Percentiles rank a stretch among this genome's conserved stretches.
Evolutionary conservation across 2,329 filamentous ascomycete species (phyloP).

Genomic region (Aureobasidium sp.): DNA sequence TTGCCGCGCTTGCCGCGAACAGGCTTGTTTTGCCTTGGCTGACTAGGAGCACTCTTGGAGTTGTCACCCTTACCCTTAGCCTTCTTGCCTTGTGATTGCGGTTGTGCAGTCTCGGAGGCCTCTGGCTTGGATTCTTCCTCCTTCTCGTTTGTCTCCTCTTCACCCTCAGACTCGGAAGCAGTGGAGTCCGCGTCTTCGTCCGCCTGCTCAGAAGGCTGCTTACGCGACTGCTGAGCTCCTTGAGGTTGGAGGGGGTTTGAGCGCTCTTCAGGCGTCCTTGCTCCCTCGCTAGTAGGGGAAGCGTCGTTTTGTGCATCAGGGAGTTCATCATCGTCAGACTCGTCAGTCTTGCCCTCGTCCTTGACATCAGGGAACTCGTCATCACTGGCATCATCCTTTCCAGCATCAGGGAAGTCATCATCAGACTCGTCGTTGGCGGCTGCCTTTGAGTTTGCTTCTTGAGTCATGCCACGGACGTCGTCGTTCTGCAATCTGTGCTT

Average conservation of each 20-base stretch:
- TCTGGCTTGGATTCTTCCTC: slow-evolving; percentile 26
- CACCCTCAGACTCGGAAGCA: slow-evolving; percentile 20
- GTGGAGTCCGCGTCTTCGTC: slow-evolving; percentile 15
- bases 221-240: slow-evolving; percentile 9
- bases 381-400: slow-evolving; percentile 22
- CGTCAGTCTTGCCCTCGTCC: slow-evolving; percentile 27
- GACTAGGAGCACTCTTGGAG: slow-evolving; percentile 14
- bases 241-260: slow-evolving; percentile 15
- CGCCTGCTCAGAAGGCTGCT: slow-evolving; percentile 20
- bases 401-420: slow-evolving; percentile 17
- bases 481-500: slow-evolving; percentile 57
- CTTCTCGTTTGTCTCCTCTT: slow-evolving; percentile 21
- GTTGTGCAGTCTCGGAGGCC: slow-evolving; percentile 11
- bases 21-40: slow-evolving; percentile 20
- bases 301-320: slow-evolving; percentile 28
- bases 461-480: slow-evolving; percentile 17
- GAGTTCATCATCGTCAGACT: slow-evolving; percentile 34
- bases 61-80: slow-evolving; percentile 18
- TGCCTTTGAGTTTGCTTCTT: slow-evolving; percentile 12
- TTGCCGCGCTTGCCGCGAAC: slow-evolving; percentile 71
- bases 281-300: slow-evolving; percentile 13
- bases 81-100: slow-evolving; percentile 21
- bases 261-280: slow-evolving; percentile 4
- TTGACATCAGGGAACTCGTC: slow-evolving; percentile 18
- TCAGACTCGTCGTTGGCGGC: slow-evolving; percentile 16